Evolutionary conservation across 2,329 filamentous ascomycete genomes (phyloP).

Genomic region (Aspergillus intermedius): DNA sequence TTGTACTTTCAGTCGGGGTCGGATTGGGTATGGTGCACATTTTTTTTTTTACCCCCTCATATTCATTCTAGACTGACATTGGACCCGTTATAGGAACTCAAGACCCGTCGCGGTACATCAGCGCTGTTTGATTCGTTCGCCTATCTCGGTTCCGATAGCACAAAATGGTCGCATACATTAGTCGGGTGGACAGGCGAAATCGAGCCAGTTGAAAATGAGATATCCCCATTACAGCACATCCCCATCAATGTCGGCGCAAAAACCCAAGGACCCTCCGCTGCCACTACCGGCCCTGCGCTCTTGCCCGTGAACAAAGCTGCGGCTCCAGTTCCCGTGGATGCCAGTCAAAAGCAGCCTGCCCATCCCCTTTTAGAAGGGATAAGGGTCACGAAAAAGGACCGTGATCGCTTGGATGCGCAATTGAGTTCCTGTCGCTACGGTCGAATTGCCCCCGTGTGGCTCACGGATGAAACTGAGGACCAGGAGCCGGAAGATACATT

Average conservation of each 20-base stretch:
- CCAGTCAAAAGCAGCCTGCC: constrained; percentile 48
- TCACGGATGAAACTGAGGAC: constrained; percentile 68
- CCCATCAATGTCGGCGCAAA: constrained; percentile 21
- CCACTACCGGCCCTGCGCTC: constrained; percentile 26
- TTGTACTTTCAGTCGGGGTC: constrained; percentile 46
- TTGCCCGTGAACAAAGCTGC: constrained; percentile 64
- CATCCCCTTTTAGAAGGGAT: constrained; percentile 61
- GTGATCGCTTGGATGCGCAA: constrained; percentile 65
- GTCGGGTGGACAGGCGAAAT: constrained; percentile 95
- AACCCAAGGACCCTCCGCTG: constrained; percentile 3
- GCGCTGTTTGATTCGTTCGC: constrained; percentile 88
- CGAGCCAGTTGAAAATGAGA: constrained; percentile 37
- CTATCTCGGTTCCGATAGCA: constrained; percentile 74
- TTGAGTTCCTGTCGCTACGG: constrained; percentile 67
- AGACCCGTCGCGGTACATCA: constrained; percentile 75
- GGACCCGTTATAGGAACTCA: constrained; percentile 55
- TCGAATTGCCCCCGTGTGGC: constrained; percentile 80
- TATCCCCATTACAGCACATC: constrained; percentile 24
- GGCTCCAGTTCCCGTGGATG: constrained; percentile 69
- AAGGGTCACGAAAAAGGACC: constrained; percentile 63
- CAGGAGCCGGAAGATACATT: constrained; percentile 62
- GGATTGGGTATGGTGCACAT: constrained; percentile 47
- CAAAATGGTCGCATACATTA: constrained; percentile 84
- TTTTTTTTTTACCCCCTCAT: background rate
- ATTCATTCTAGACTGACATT: constrained; percentile 1